Percentiles rank a stretch among this genome's conserved stretches.
Conservation (phyloP, 2,329 filamentous ascomycete species). For the Rhinocladiella mackenziei region DNA sequence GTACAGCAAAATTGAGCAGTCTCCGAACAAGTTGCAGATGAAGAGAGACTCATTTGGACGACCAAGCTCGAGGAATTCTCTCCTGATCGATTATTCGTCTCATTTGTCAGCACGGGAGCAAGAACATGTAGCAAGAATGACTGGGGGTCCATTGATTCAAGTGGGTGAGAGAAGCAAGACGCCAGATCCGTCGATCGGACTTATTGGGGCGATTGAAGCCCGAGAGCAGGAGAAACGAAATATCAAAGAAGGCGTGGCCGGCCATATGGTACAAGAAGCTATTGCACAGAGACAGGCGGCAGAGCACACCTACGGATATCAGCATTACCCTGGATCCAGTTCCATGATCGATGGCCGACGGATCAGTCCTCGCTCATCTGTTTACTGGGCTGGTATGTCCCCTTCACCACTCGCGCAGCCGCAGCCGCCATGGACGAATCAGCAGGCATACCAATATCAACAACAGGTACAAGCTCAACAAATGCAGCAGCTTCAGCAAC, state of each 20-base stretch:
- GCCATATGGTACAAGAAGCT: slow-evolving; percentile 67
- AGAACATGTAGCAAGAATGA: slow-evolving; percentile 79
- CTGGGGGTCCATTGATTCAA: slow-evolving; percentile 70
- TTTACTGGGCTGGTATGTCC: slow-evolving; percentile 1
- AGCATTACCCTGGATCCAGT: slow-evolving; percentile 12
- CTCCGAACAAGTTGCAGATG: slow-evolving; percentile 26
- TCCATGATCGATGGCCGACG: slow-evolving; percentile 8
- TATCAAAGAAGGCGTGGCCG: slow-evolving; percentile 65
- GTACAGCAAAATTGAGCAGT: slow-evolving; percentile 24
- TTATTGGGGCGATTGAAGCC: slow-evolving; percentile 75
- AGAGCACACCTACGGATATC: slow-evolving; percentile 32
- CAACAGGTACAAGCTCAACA: slow-evolving; percentile 7
- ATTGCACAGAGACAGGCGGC: slow-evolving; percentile 62
- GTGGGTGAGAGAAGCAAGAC: slow-evolving; percentile 54
- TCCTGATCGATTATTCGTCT: slow-evolving; percentile 45
- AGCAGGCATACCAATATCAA: slow-evolving; percentile 8
- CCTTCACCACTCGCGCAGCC: not conserved
- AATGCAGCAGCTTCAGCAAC: slow-evolving; percentile 10
- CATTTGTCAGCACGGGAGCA: slow-evolving; percentile 82
- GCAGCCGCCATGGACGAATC: slow-evolving; percentile 9
- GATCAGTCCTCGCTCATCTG: slow-evolving; percentile 6
- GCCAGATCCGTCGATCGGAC: slow-evolving; percentile 51
- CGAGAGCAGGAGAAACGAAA: slow-evolving; percentile 73
- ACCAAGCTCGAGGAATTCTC: slow-evolving; percentile 36
- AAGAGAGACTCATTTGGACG: slow-evolving; percentile 31